Percentiles rank a stretch among this genome's conserved stretches.
Evolutionary conservation across 2,329 filamentous ascomycete genomes (phyloP).

Genomic region (Coniella lustricola): DNA sequence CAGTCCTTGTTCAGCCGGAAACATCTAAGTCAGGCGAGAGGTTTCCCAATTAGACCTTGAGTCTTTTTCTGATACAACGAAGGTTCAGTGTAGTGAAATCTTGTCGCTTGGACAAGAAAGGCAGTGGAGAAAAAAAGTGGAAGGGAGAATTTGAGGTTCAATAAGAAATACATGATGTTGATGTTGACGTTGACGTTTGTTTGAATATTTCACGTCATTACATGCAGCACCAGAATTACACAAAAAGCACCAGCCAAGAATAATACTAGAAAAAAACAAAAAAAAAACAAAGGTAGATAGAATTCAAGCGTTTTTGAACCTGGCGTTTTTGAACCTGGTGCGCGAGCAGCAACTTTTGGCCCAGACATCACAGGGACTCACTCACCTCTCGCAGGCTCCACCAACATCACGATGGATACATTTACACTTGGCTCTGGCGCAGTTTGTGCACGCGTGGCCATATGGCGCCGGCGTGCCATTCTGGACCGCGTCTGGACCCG

Average conservation of each 20-base stretch:
- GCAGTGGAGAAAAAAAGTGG: not conserved
- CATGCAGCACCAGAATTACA: too few species aligned
- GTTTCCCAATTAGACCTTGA: not conserved
- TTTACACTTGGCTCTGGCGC: slow-evolving; percentile 40
- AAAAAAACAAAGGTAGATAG: too few species aligned
- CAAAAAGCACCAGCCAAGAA: too few species aligned
- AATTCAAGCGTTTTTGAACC: too few species aligned
- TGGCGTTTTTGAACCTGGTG: too few species aligned
- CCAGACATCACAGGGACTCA: not conserved
- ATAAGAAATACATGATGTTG: not conserved
- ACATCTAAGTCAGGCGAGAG: slow-evolving; percentile 23
- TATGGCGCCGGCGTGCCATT: slow-evolving; percentile 25
- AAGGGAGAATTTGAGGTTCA: not conserved
- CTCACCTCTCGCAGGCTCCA: slow-evolving; percentile 28
- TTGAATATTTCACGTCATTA: too few species aligned
- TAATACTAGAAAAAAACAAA: too few species aligned
- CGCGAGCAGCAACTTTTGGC: not conserved
- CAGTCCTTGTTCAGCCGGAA: slow-evolving; percentile 42
- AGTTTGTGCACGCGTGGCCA: slow-evolving; percentile 40
- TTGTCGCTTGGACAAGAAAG: too few species aligned
- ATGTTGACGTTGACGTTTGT: too few species aligned
- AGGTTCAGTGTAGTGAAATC: too few species aligned
- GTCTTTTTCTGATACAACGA: too few species aligned
- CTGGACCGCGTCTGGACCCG: not conserved
- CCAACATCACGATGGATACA: slow-evolving; percentile 32